phyloP scores from a whole-genome alignment of 2,329 filamentous ascomycete species.

The Xylaria sp. region DNA sequence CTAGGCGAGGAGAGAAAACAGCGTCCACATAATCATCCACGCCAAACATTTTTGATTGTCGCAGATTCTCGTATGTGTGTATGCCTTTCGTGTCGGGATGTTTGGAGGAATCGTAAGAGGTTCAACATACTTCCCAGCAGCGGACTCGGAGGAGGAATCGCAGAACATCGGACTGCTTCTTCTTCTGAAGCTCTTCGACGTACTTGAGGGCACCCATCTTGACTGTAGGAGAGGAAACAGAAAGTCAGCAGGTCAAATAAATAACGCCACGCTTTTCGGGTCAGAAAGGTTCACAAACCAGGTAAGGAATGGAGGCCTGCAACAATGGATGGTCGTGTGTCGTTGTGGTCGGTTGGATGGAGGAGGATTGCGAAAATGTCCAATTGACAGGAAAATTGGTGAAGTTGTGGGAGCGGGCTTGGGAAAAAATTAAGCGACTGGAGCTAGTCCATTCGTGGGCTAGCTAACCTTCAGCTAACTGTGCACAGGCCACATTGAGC shows the following conservation, averaged over 20 bases:
- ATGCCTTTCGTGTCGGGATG: slow-evolving; percentile 31
- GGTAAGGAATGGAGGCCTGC: slow-evolving; percentile 40
- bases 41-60: slow-evolving; percentile 33
- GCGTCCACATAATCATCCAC: slow-evolving; percentile 41
- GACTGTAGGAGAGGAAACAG: slow-evolving; percentile 41
- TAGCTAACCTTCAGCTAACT: too few species aligned
- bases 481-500: not conserved
- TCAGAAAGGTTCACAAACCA: slow-evolving; percentile 34
- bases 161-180: slow-evolving; percentile 99
- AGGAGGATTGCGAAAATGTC: slow-evolving; percentile 29
- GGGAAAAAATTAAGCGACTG: slow-evolving; percentile 36
- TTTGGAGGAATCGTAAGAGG: slow-evolving; percentile 39
- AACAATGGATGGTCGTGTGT: slow-evolving; percentile 41
- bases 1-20: slow-evolving; percentile 32
- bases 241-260: slow-evolving; percentile 29
- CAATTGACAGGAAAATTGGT: slow-evolving; percentile 34
- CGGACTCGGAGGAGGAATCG: slow-evolving; percentile 99
- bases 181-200: slow-evolving; percentile 99
- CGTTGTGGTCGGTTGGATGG: slow-evolving; percentile 33
- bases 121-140: slow-evolving; percentile 97
- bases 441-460: slow-evolving; percentile 19
- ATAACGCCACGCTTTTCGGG: too few species aligned
- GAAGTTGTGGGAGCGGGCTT: slow-evolving; percentile 33
- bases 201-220: slow-evolving; percentile 99
- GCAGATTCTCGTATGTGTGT: slow-evolving; percentile 34